Conservation (phyloP, 2,329 filamentous ascomycete genomes). For the Trichoderma sp. region DNA sequence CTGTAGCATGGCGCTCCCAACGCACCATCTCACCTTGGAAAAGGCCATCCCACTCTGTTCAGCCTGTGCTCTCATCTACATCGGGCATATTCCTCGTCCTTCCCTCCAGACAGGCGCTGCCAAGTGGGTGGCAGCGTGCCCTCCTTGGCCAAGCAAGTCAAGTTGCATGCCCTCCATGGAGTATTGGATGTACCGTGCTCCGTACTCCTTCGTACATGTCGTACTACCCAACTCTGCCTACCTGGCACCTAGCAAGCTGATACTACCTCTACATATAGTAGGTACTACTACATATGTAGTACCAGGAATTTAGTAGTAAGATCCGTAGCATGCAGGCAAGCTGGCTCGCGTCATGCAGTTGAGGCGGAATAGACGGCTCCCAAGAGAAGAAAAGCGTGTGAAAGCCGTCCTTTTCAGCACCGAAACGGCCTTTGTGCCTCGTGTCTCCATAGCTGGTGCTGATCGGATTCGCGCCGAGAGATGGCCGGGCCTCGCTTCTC, state of each 20-base stretch:
- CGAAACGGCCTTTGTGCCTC: not conserved
- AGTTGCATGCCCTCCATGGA: conserved; percentile 8
- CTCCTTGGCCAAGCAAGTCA: not conserved
- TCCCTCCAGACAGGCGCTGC: not conserved
- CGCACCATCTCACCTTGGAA: not conserved
- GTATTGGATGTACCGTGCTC: not conserved
- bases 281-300: no score
- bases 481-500: conserved; percentile 1
- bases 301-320: not conserved
- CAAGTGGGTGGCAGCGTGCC: conserved; percentile 4
- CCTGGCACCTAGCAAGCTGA: not conserved
- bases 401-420: not conserved
- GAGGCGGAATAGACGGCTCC: not conserved
- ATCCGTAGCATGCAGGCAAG: conserved; percentile 18
- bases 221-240: not conserved
- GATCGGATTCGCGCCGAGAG: conserved; percentile 17
- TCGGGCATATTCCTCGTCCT: conserved; percentile 1
- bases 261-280: not conserved
- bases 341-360: conserved; percentile 18
- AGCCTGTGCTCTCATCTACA: not conserved
- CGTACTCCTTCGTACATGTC: not conserved
- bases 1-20: not conserved
- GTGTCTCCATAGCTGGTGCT: conserved; percentile 4
- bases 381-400: not conserved
- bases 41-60: not conserved